Evolutionary conservation across 495 filamentous ascomycete species (phyloP).

Genomic region (Penicillium daleae): DNA sequence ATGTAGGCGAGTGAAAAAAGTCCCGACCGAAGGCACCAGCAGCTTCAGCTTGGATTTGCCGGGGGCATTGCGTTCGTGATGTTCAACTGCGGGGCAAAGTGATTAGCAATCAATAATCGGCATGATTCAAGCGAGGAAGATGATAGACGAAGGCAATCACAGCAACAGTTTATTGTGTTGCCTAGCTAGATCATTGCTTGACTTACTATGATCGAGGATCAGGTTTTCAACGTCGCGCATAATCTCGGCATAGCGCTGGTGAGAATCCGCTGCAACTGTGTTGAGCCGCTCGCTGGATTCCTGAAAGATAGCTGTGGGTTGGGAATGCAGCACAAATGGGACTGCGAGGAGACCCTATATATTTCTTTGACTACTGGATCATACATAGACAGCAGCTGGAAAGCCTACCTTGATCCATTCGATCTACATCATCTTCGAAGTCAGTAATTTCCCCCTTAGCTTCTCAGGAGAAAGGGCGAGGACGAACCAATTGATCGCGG

Average conservation of each 20-base stretch:
- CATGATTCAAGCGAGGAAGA: not conserved
- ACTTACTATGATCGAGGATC: slow-evolving; percentile 87
- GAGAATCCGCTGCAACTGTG: slow-evolving; percentile 61
- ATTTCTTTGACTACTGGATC: slow-evolving; percentile 51
- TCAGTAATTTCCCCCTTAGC: not conserved
- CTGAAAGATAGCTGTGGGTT: slow-evolving; percentile 83
- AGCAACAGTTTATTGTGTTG: not conserved
- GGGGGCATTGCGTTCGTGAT: slow-evolving; percentile 64
- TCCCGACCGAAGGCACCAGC: slow-evolving; percentile 85
- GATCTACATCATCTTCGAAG: slow-evolving; percentile 44
- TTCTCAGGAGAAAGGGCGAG: not conserved
- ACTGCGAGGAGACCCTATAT: slow-evolving; percentile 86
- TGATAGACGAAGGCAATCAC: not conserved
- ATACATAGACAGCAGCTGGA: not conserved
- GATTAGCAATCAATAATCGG: not conserved
- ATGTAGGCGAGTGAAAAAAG: slow-evolving; percentile 85
- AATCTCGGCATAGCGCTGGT: slow-evolving; percentile 90
- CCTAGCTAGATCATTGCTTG: not conserved
- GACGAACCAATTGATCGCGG: slow-evolving; percentile 80
- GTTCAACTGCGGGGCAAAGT: slow-evolving; percentile 54
- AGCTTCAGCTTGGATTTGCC: slow-evolving; percentile 87
- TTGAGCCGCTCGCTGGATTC: slow-evolving; percentile 47
- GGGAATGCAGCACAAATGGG: slow-evolving; percentile 94
- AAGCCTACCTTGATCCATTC: slow-evolving; percentile 68
- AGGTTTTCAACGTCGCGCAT: slow-evolving; percentile 91